phyloP scores from a whole-genome alignment of 2,329 filamentous ascomycete genomes.

The Neurospora crassa region DNA sequence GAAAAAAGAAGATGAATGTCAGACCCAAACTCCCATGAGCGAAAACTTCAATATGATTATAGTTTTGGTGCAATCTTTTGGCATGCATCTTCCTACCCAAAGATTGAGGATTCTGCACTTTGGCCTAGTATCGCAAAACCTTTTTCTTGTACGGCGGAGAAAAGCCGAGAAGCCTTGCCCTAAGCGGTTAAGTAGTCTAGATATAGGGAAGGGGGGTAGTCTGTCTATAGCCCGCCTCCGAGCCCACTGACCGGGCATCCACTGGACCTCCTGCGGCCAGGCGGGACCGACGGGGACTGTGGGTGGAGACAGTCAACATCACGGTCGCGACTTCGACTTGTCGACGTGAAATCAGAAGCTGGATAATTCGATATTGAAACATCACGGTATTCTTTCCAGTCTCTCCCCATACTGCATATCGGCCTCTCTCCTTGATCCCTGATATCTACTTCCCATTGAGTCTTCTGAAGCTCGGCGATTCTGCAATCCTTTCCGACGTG shows the following conservation, averaged over 20 bases:
- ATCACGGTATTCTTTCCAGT: neutral
- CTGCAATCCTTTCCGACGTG: neutral
- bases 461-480: neutral
- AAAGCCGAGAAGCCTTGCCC: too few relatives aligned
- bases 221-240: too few relatives aligned
- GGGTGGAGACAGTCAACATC: neutral
- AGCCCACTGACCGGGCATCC: neutral
- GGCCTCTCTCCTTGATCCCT: neutral
- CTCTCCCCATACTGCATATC: neutral
- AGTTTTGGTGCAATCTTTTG: too few relatives aligned
- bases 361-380: conserved; percentile 1
- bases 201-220: too few relatives aligned
- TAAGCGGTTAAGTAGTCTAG: too few relatives aligned
- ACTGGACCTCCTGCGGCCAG: neutral
- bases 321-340: neutral
- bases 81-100: too few relatives aligned
- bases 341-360: neutral
- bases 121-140: too few relatives aligned
- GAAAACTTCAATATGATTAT: too few relatives aligned
- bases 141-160: too few relatives aligned
- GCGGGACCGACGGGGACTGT: neutral
- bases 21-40: too few relatives aligned
- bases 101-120: too few relatives aligned
- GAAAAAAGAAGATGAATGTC: too few relatives aligned
- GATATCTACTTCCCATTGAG: neutral